A percentile compares a stretch with the other conserved stretches of the same genome.
These are phyloP conservation scores for Dothistroma pini DNA, from an alignment of 2,329 filamentous ascomycete genomes.

Conservation along the genomic window DNA sequence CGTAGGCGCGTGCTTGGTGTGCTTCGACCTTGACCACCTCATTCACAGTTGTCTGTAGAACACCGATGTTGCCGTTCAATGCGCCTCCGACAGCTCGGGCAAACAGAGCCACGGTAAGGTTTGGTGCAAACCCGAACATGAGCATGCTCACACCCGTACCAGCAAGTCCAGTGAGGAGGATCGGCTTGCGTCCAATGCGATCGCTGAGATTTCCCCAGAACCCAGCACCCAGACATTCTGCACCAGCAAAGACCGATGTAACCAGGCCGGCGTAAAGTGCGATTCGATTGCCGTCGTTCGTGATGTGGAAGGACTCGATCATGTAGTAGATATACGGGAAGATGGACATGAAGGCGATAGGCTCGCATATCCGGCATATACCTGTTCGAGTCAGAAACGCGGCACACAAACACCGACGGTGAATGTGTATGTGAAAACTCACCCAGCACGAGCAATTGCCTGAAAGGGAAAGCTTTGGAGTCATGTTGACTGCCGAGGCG, in stretches of 20 bases:
- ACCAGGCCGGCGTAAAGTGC: conserved; percentile 94
- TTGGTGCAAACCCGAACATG: conserved; percentile 85
- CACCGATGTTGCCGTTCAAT: conserved; percentile 94
- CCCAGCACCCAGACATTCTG: conserved; percentile 88
- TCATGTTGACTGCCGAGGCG: conserved; percentile 18
- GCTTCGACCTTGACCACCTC: conserved; percentile 91
- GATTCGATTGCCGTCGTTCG: conserved; percentile 72
- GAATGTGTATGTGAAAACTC: conserved; percentile 25
- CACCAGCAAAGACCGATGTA: conserved; percentile 92
- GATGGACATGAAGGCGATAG: conserved; percentile 99
- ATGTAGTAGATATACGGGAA: conserved; percentile 99
- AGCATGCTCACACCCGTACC: conserved; percentile 92
- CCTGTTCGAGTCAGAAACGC: conserved; percentile 18
- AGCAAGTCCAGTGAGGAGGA: conserved; percentile 81
- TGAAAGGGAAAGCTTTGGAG: conserved; percentile 50
- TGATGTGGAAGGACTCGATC: conserved; percentile 87
- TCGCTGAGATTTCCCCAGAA: conserved; percentile 94
- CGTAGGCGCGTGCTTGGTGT: conserved; percentile 90
- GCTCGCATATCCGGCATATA: conserved; percentile 91
- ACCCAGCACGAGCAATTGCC: conserved; percentile 57
- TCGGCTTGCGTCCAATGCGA: conserved; percentile 84
- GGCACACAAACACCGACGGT: background rate
- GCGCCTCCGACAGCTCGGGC: conserved; percentile 86
- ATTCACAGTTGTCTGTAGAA: conserved; percentile 90
- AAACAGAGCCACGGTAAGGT: conserved; percentile 74